Evolutionary conservation across 116 monocot genomes (phyloP).

Genomic region (Posidonia oceanica): DNA sequence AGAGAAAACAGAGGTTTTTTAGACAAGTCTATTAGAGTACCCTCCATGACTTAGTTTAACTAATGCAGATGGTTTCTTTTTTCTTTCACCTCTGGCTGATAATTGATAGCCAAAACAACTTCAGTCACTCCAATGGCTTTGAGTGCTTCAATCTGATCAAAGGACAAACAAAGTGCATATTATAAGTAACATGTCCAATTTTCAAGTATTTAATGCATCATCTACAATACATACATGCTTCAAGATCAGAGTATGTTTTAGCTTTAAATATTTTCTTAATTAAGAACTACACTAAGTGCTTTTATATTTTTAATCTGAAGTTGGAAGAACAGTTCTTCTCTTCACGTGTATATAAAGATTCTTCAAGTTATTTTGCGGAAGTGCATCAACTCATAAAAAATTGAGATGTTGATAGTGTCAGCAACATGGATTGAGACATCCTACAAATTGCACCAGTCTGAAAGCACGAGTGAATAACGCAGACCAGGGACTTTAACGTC

Average conservation of each 20-base stretch:
- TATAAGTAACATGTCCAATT: neutral
- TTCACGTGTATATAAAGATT: neutral
- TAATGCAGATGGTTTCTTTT: neutral
- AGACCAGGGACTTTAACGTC: too few relatives aligned
- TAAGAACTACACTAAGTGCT: too few relatives aligned
- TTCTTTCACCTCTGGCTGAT: constrained; percentile 75
- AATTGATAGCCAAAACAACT: constrained; percentile 83
- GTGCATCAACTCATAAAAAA: neutral
- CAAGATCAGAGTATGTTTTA: too few relatives aligned
- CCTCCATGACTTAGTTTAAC: neutral
- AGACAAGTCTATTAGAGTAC: neutral
- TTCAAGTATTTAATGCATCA: neutral
- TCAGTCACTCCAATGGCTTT: constrained; percentile 82
- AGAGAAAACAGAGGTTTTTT: neutral
- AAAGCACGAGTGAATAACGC: too few relatives aligned
- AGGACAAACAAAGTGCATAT: neutral
- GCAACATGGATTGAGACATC: neutral
- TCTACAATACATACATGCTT: neutral
- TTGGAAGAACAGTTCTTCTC: neutral
- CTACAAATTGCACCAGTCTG: too few relatives aligned
- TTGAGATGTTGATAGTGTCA: neutral
- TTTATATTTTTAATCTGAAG: too few relatives aligned
- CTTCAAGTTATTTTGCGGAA: neutral
- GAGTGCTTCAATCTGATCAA: constrained; percentile 73
- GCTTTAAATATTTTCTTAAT: too few relatives aligned